phyloP scores from a whole-genome alignment of 2,329 filamentous ascomycete species.

The Ceratocystis lukuohia region DNA sequence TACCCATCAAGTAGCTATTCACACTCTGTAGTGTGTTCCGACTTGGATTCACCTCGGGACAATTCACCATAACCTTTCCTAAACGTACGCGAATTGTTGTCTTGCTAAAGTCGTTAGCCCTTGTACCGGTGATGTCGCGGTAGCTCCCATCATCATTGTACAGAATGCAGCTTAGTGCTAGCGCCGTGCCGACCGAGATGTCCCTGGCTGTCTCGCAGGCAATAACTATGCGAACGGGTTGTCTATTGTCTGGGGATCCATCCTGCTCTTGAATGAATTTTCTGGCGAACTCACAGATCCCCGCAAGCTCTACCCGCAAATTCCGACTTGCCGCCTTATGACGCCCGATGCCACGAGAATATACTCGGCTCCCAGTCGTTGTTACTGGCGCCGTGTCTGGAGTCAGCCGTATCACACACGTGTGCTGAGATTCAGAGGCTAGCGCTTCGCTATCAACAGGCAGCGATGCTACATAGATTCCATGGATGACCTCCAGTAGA shows the following conservation, averaged over 20 bases:
- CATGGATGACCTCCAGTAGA: constrained; percentile 26
- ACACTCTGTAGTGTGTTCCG: constrained; percentile 79
- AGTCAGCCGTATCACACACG: constrained; percentile 29
- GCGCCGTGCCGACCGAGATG: constrained; percentile 60
- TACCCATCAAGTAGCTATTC: constrained; percentile 74
- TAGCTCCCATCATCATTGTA: constrained; percentile 49
- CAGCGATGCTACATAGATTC: constrained; percentile 29
- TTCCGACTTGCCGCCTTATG: constrained; percentile 73
- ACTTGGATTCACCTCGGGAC: constrained; percentile 70
- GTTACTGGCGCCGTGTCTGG: constrained; percentile 34
- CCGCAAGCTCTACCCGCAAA: constrained; percentile 56
- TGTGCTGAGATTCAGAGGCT: constrained; percentile 26
- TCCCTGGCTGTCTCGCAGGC: constrained; percentile 69
- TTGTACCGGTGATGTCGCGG: constrained; percentile 19
- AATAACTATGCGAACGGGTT: constrained; percentile 35
- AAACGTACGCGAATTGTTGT: constrained; percentile 61
- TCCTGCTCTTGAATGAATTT: not conserved
- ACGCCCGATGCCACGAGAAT: constrained; percentile 44
- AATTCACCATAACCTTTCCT: constrained; percentile 67
- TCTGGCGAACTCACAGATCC: constrained; percentile 45
- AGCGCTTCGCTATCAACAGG: constrained; percentile 22
- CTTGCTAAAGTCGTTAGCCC: constrained; percentile 47
- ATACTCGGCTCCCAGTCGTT: constrained; percentile 28
- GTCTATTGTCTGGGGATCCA: not conserved
- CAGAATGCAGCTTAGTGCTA: constrained; percentile 63